Conservation (phyloP, 768 basidiomycete genomes). For the Tylopilus intermedius region DNA sequence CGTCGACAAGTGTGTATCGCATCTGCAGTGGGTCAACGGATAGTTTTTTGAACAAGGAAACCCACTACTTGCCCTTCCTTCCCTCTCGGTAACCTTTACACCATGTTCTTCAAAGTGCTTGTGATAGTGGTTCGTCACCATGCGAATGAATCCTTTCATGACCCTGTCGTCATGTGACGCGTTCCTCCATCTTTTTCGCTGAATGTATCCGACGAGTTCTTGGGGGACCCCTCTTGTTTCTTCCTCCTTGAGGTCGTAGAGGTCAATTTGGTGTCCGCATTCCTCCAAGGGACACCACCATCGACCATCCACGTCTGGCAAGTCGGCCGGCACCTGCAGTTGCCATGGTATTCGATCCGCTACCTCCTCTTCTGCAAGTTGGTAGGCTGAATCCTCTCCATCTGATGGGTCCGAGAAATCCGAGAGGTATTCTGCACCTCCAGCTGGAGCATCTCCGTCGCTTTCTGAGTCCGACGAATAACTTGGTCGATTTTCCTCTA, state of each 20-base stretch:
- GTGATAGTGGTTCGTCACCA: constrained; percentile 26
- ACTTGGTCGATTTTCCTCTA: neutral
- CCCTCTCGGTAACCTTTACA: constrained; percentile 10
- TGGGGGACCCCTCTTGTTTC: constrained; percentile 25
- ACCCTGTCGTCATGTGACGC: constrained; percentile 28
- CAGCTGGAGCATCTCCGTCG: constrained; percentile 11
- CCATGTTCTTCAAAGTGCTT: constrained; percentile 22
- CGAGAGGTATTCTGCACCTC: constrained; percentile 40
- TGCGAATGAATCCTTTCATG: constrained; percentile 19
- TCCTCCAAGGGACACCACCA: constrained; percentile 48
- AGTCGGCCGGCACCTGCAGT: constrained; percentile 33
- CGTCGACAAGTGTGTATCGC: constrained; percentile 8
- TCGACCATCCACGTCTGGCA: constrained; percentile 40
- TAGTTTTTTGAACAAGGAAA: neutral
- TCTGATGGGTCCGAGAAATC: constrained; percentile 57
- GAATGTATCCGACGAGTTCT: constrained; percentile 22
- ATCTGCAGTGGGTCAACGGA: constrained; percentile 3
- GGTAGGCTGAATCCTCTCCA: constrained; percentile 33
- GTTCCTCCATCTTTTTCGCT: constrained; percentile 34
- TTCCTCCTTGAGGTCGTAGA: constrained; percentile 38
- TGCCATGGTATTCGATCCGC: constrained; percentile 34
- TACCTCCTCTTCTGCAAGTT: constrained; percentile 16
- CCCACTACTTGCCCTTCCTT: constrained; percentile 17
- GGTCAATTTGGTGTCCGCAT: constrained; percentile 45
- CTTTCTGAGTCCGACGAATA: constrained; percentile 20